These are phyloP conservation scores for Cystobasidium onofrii DNA, from an alignment of 768 basidiomycete species.

Conservation along the genomic window DNA sequence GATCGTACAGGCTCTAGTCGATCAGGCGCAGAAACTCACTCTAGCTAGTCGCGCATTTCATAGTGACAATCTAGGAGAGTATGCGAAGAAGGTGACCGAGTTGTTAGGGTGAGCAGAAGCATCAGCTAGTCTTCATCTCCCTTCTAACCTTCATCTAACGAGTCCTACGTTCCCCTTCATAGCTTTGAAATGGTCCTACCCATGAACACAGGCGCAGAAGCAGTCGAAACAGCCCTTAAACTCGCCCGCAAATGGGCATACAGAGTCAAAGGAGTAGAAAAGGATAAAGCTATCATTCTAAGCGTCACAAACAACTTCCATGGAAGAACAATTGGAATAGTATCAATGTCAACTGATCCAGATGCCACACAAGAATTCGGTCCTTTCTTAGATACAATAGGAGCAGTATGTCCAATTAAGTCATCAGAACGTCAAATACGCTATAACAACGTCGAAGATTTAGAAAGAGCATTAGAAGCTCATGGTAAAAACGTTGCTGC, in stretches of 20 bases:
- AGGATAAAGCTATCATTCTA: conserved; percentile 75
- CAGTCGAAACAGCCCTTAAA: conserved; percentile 95
- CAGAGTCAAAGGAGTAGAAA: conserved; percentile 68
- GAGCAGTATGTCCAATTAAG: conserved; percentile 59
- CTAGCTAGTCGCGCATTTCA: conserved; percentile 94
- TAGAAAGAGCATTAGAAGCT: conserved; percentile 69
- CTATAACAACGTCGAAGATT: conserved; percentile 71
- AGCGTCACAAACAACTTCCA: conserved; percentile 90
- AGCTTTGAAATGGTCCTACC: conserved; percentile 71
- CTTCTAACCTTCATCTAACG: too few species aligned
- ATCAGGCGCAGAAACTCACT: conserved; percentile 81
- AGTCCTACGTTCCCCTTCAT: not conserved
- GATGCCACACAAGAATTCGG: conserved; percentile 80
- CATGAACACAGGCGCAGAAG: conserved; percentile 98
- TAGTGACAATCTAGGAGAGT: conserved; percentile 81
- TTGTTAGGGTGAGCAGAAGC: conserved; percentile 86
- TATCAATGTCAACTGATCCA: conserved; percentile 88
- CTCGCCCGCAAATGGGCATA: conserved; percentile 96
- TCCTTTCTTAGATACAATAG: conserved; percentile 76
- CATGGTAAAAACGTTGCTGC: conserved; percentile 79
- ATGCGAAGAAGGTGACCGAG: conserved; percentile 71
- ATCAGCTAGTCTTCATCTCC: conserved; percentile 5
- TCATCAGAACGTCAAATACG: conserved; percentile 52
- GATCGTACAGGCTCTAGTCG: conserved; percentile 69
- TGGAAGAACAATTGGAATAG: conserved; percentile 59